These are phyloP conservation scores for Trichoderma citrinoviride DNA, from an alignment of 2,329 filamentous ascomycete species.

Conservation along the genomic window DNA sequence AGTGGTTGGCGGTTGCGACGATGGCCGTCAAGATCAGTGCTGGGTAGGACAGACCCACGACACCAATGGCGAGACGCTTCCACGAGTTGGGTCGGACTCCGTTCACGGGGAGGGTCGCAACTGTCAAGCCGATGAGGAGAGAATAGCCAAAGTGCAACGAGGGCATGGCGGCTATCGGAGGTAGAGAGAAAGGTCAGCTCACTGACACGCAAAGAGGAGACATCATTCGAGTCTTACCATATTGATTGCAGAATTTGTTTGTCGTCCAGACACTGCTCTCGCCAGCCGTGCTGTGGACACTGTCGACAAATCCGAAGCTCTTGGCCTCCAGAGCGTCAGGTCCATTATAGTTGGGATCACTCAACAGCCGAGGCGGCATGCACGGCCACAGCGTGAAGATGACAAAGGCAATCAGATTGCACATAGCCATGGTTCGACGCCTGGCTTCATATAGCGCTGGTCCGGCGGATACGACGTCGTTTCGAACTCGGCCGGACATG, in stretches of 20 bases:
- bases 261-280: slow-evolving; percentile 67
- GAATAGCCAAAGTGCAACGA: slow-evolving; percentile 75
- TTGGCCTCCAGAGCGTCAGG: slow-evolving; percentile 56
- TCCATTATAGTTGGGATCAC: slow-evolving; percentile 54
- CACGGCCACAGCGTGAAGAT: slow-evolving; percentile 63
- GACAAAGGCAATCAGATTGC: slow-evolving; percentile 59
- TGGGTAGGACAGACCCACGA: slow-evolving; percentile 61
- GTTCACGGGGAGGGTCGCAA: slow-evolving; percentile 62
- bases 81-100: slow-evolving; percentile 51
- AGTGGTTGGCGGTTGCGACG: slow-evolving; percentile 70
- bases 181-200: neutral
- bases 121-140: slow-evolving; percentile 67
- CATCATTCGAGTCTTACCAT: slow-evolving; percentile 47
- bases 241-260: slow-evolving; percentile 70
- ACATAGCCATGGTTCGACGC: slow-evolving; percentile 59
- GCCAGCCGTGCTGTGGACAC: slow-evolving; percentile 49
- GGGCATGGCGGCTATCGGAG: slow-evolving; percentile 63
- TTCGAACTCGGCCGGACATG: slow-evolving; percentile 29
- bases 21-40: slow-evolving; percentile 64
- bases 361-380: slow-evolving; percentile 61
- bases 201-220: neutral
- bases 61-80: slow-evolving; percentile 45
- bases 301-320: slow-evolving; percentile 61
- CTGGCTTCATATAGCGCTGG: slow-evolving; percentile 53
- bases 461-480: slow-evolving; percentile 38